Evolutionary conservation across 2,329 filamentous ascomycete genomes (phyloP), one percentile per base, ranked within the genome.

Genomic region (Xylaria arbuscula): DNA sequence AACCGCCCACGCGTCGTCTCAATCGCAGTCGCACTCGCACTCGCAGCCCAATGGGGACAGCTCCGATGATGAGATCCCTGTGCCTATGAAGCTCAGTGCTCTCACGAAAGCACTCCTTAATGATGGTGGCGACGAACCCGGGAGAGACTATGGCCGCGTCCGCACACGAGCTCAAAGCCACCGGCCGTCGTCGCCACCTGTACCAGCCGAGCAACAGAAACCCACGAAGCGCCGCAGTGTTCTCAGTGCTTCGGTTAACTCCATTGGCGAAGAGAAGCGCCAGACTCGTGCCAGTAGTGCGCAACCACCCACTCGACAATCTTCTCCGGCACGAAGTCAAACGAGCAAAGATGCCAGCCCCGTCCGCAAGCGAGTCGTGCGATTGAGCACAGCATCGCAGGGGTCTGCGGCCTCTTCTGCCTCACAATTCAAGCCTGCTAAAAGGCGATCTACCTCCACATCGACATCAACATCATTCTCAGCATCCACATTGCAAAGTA

Each of bases 71-170:
- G 95, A 98, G 81, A 93, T 97, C 34, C 92, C 92, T 17, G 91
- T 93, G 73, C 94, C 94, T 75, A 93, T 96, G 88, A 97, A 96
- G 82, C 92, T 98, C 78, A 98, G 94, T 78, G 94, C 94, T 75
- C 88, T 96, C 73, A 97, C 95, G 57, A 95, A 96, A 78, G 94
- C 93, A 22, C 85, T 98, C 17, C 85, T 98, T 28, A 88, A 89
- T 66, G 88, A 90, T 68, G 87, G 87, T 51, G 83, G 85, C 3
- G 85, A 88, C 9, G 83, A 84, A 70, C 79, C 75, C 57, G 83
- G 85, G 63, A 81, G 83, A 47, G 79, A 76, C 77, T 69, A 73
- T 64, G 69, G 71, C 47, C 76, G 77, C 57, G 28, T 87, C 86
- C 36, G 83, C 82, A 77, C 81, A 73, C 71, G 84, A 83, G 70